phyloP scores from a whole-genome alignment of 2,329 filamentous ascomycete genomes.

The Rutstroemia sp. region DNA sequence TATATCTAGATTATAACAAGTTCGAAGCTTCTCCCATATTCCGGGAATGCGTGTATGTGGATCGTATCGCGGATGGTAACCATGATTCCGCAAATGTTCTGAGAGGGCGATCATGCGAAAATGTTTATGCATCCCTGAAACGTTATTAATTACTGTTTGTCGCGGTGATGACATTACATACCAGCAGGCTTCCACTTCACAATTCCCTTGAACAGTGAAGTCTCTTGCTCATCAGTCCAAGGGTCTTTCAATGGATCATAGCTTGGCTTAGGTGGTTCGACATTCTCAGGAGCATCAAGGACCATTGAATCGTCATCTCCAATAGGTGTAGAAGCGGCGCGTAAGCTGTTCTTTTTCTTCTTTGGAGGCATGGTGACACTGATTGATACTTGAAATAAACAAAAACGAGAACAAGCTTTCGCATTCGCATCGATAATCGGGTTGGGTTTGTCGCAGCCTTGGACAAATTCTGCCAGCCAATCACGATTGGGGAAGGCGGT shows the following conservation, averaged over 20 bases:
- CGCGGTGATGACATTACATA: constrained; percentile 31
- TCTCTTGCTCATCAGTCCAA: constrained; percentile 95
- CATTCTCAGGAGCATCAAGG: constrained; percentile 41
- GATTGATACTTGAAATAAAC: not conserved
- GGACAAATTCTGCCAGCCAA: not conserved
- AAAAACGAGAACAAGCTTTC: not conserved
- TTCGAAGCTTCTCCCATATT: constrained; percentile 82
- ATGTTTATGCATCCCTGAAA: constrained; percentile 82
- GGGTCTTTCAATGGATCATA: constrained; percentile 55
- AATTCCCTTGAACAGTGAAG: constrained; percentile 84
- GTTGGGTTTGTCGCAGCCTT: too few relatives aligned
- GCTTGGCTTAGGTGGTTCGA: constrained; percentile 31
- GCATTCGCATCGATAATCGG: too few relatives aligned
- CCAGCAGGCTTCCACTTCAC: constrained; percentile 96
- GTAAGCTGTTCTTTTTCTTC: constrained; percentile 55
- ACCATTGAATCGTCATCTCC: constrained; percentile 55
- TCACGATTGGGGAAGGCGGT: not conserved
- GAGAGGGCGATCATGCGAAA: constrained; percentile 86
- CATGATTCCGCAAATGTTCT: constrained; percentile 71
- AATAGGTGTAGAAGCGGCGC: constrained; percentile 47
- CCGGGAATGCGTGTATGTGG: constrained; percentile 81
- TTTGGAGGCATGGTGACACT: constrained; percentile 54
- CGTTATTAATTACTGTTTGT: constrained; percentile 7
- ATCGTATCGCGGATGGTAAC: constrained; percentile 61
- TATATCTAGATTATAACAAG: constrained; percentile 76